Percentiles rank a stretch among this genome's conserved stretches.
phyloP scores from a whole-genome alignment of 192 early-diverging fungal genomes.

The Backusella luteola region DNA sequence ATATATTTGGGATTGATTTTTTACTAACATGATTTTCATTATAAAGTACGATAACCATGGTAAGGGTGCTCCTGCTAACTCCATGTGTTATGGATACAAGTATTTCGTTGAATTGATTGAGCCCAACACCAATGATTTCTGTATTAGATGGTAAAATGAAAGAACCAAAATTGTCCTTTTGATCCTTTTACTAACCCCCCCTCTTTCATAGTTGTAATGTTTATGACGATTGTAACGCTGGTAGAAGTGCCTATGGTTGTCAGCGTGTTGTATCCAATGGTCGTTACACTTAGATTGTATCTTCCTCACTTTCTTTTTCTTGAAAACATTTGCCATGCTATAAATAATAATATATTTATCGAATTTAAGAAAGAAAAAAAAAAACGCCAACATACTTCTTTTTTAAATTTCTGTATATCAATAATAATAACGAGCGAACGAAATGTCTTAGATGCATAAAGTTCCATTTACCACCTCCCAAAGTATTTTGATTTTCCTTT shows the following conservation, averaged over 20 bases:
- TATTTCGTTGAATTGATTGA: conserved; percentile 41
- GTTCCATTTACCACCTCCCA: too few species aligned
- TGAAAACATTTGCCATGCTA: not conserved
- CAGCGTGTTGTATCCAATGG: conserved; percentile 64
- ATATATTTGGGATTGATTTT: too few species aligned
- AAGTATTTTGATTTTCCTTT: too few species aligned
- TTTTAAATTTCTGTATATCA: not conserved
- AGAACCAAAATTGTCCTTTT: not conserved
- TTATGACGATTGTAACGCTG: conserved; percentile 42
- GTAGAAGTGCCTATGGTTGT: conserved; percentile 45
- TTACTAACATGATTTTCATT: too few species aligned
- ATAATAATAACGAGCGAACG: too few species aligned
- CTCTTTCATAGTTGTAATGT: conserved; percentile 28
- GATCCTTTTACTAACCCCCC: not conserved
- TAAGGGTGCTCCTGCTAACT: conserved; percentile 19
- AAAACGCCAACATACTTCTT: not conserved
- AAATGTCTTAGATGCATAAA: too few species aligned
- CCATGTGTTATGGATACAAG: conserved; percentile 30
- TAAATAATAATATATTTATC: not conserved
- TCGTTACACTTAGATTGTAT: conserved; percentile 6
- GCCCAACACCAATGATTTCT: conserved; percentile 34
- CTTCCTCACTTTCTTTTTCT: not conserved
- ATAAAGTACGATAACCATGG: conserved; percentile 35
- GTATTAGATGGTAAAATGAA: conserved; percentile 35
- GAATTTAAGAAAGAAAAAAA: not conserved